These are phyloP conservation scores for Solanum peruvianum DNA, from an alignment of 257 asterid species.

Conservation along the genomic window DNA sequence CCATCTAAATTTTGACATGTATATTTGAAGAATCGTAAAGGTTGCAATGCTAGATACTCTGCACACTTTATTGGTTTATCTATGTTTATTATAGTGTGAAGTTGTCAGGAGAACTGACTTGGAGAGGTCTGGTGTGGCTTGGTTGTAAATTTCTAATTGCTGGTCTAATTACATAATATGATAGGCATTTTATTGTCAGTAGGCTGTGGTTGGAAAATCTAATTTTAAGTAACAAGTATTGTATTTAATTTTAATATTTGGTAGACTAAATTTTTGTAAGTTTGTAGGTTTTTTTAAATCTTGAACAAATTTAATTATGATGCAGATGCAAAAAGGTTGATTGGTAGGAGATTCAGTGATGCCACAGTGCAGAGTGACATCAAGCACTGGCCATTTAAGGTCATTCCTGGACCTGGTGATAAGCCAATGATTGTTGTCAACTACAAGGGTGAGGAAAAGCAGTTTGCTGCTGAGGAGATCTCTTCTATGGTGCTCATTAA, in stretches of 20 bases:
- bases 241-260: not conserved
- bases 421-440: not conserved
- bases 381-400: not conserved
- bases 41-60: not conserved
- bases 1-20: not conserved
- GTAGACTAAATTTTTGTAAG: not conserved
- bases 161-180: not conserved
- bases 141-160: not conserved
- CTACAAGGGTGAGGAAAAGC: constrained; percentile 1
- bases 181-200: not conserved
- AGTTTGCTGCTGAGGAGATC: not conserved
- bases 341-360: not conserved
- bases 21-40: not conserved
- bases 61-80: not conserved
- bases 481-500: not conserved
- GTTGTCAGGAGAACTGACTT: not conserved
- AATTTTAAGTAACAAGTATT: not conserved
- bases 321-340: constrained; percentile 2
- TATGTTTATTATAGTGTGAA: too few species aligned
- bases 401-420: not conserved
- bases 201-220: too few species aligned
- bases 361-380: not conserved
- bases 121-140: not conserved
- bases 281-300: not conserved
- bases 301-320: not conserved